Base-by-base conservation (phyloP, 108 stramenopile species). In the Cylindrotheca fusiformis region DNA sequence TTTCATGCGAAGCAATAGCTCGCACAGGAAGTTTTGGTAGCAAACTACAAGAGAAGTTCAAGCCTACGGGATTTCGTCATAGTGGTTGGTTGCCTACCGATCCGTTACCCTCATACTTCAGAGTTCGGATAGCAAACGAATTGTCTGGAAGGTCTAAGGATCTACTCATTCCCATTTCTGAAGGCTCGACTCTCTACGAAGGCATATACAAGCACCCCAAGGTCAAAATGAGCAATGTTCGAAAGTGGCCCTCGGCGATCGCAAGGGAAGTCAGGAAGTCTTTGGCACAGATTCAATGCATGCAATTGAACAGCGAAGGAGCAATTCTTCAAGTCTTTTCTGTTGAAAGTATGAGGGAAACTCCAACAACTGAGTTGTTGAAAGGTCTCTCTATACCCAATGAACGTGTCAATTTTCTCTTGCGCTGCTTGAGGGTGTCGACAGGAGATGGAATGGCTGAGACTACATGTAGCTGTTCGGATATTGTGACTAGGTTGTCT, bases 241-340 rank as follows among this genome's bases (percentile, higher is more conserved):
- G 66, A 21, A 67, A 67, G 30, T 74, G 65, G 66, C 33, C 48
- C 8, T n/a, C 73, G 22, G 48, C 56, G 2, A 31, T 74, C 56
- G 66, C 55, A 2, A 32, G 45, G n/a, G 54, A 55, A 29, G 66
- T 74, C 36, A 53, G 55, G 6, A 48, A 48, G 17, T 49, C 41
- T 6, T 32, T 18, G 4, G n/a, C 65, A 14, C 65, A 73, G 28
- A 60, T 73, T 28, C n/a, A n/a, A n/a, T n/a, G n/a, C n/a, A n/a
- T n/a, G n/a, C n/a, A n/a, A n/a, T n/a, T n/a, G n/a, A n/a, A n/a
- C n/a, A n/a, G n/a, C n/a, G n/a, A n/a, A n/a, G n/a, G n/a, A n/a
- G n/a, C n/a, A n/a, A n/a, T n/a, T n/a, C 55, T 52, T 14, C 56
- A 61, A 27, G 55, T 62, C 10, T 72, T 58, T 58, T 50, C 71